Evolutionary conservation across 1,284 basidiomycete species (phyloP).

Genomic region (Coniferiporia weirii): DNA sequence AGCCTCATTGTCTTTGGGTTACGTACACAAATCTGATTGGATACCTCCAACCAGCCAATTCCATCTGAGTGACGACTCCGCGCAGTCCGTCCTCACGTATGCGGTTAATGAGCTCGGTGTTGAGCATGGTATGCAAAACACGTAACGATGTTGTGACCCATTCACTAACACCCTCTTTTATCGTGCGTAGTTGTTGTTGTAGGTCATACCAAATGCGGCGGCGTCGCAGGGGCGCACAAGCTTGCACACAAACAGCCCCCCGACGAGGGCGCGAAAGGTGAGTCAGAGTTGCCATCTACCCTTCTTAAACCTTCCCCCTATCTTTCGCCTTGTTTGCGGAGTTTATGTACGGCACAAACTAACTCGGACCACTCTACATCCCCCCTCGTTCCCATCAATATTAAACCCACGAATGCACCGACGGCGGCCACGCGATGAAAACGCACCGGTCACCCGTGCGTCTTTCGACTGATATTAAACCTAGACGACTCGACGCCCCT

Average conservation of each 20-base stretch:
- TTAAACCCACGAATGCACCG: neutral
- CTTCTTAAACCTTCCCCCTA: neutral
- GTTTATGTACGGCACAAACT: slow-evolving; percentile 2
- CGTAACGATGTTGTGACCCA: slow-evolving; percentile 4
- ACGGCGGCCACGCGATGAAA: slow-evolving; percentile 25
- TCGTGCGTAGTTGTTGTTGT: slow-evolving; percentile 60
- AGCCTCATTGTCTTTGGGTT: slow-evolving; percentile 22
- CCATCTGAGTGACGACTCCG: slow-evolving; percentile 73
- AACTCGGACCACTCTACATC: slow-evolving; percentile 8
- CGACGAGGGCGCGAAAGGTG: slow-evolving; percentile 13
- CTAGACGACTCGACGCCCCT: slow-evolving; percentile 44
- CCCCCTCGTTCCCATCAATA: neutral
- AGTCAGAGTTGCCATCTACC: slow-evolving; percentile 10
- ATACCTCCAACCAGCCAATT: slow-evolving; percentile 55
- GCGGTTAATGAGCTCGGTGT: slow-evolving; percentile 78
- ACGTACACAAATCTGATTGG: neutral
- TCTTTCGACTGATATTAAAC: slow-evolving; percentile 32
- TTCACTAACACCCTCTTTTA: slow-evolving; percentile 1
- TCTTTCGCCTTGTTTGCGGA: neutral
- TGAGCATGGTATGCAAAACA: slow-evolving; percentile 64
- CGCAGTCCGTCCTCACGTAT: slow-evolving; percentile 75
- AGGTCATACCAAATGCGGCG: slow-evolving; percentile 81
- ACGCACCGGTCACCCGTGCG: slow-evolving; percentile 22
- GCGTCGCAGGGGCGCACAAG: slow-evolving; percentile 57
- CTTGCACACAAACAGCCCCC: slow-evolving; percentile 27